phyloP scores from a whole-genome alignment of 192 early-diverging fungal species.

The Coemansia sp. region DNA sequence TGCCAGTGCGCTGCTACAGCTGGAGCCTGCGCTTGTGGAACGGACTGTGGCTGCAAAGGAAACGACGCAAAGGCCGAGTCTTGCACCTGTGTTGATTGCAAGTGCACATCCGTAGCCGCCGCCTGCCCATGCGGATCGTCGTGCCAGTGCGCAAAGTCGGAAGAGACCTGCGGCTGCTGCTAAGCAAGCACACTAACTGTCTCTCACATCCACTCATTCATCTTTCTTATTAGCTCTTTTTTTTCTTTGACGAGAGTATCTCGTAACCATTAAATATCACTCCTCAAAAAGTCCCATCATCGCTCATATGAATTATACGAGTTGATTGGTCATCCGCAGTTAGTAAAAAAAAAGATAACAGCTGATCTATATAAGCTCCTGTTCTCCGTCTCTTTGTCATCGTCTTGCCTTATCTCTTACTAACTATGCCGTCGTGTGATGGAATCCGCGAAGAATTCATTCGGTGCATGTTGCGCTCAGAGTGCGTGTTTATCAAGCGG shows the following conservation, averaged over 20 bases:
- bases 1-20: conserved; percentile 17
- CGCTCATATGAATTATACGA: not conserved
- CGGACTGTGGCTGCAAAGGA: conserved; percentile 27
- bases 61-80: not conserved
- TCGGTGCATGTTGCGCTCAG: conserved; percentile 48
- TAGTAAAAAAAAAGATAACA: not conserved
- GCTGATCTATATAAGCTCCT: not conserved
- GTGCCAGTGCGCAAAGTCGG: conserved; percentile 20
- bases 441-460: conserved; percentile 56
- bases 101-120: conserved; percentile 5
- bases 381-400: not conserved
- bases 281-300: not conserved
- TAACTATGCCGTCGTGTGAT: conserved; percentile 50
- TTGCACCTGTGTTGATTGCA: conserved; percentile 35
- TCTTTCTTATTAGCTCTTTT: not conserved
- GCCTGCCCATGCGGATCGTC: conserved; percentile 23
- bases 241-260: not conserved
- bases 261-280: not conserved
- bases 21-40: conserved; percentile 9
- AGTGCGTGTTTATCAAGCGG: conserved; percentile 51
- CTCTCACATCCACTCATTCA: not conserved
- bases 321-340: conserved; percentile 8
- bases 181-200: not conserved
- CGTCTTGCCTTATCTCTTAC: conserved; percentile 5
- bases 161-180: conserved; percentile 14